phyloP scores from a whole-genome alignment of 78 protist genomes.

The Dictyostelium purpureum region DNA sequence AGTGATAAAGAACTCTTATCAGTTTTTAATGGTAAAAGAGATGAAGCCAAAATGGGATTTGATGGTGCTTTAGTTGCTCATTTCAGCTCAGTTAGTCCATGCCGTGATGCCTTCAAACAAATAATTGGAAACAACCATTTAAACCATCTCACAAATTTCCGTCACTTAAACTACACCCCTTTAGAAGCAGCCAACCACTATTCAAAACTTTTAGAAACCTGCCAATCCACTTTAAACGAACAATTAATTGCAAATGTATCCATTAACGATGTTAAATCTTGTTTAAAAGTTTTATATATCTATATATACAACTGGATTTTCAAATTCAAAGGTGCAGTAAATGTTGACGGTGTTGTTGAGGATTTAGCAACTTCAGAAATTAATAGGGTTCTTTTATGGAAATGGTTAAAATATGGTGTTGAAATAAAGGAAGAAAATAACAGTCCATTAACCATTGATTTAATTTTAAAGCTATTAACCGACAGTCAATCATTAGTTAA shows the following conservation, averaged over 20 bases:
- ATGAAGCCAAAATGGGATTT: slow-evolving; percentile 78
- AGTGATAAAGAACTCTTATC: slow-evolving; percentile 19
- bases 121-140: slow-evolving; percentile 50
- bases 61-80: slow-evolving; percentile 86
- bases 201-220: slow-evolving; percentile 3
- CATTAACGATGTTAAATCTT: slow-evolving; percentile 37
- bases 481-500: background rate
- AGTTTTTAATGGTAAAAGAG: slow-evolving; percentile 51
- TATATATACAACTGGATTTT: slow-evolving; percentile 80
- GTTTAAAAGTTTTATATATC: slow-evolving; percentile 1
- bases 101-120: slow-evolving; percentile 41
- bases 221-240: background rate
- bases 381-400: slow-evolving; percentile 71
- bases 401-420: slow-evolving; percentile 24
- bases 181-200: background rate
- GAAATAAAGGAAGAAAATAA: slow-evolving; percentile 18
- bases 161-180: background rate
- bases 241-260: background rate
- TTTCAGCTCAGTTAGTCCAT: slow-evolving; percentile 17
- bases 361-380: slow-evolving; percentile 89
- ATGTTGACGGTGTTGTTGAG: slow-evolving; percentile 78
- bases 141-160: slow-evolving; percentile 23
- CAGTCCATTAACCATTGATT: background rate
- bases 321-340: slow-evolving; percentile 71
- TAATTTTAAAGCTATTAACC: background rate